Percentiles rank a stretch among this genome's conserved stretches.
Conservation (phyloP, 2,329 filamentous ascomycete species). For the Dichotomopilus funicola region DNA sequence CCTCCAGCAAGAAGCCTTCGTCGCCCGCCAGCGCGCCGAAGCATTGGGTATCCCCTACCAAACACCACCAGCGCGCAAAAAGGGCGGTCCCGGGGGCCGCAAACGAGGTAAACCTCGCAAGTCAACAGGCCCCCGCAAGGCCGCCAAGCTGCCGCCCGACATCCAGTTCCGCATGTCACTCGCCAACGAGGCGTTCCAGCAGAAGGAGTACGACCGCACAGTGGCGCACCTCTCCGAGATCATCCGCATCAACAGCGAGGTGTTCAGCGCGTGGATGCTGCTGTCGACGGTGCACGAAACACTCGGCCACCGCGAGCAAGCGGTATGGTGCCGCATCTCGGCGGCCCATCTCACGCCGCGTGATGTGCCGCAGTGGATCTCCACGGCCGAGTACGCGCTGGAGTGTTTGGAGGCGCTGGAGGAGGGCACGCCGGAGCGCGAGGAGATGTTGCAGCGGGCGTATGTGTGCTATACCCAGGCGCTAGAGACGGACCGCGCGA, state of each 20-base stretch:
- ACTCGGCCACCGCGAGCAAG: constrained; percentile 49
- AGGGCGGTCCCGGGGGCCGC: constrained; percentile 4
- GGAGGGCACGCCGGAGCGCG: constrained; percentile 31
- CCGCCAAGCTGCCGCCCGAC: constrained; percentile 62
- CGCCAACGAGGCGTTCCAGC: constrained; percentile 62
- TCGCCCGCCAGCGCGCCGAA: constrained; percentile 26
- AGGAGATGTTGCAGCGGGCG: constrained; percentile 38
- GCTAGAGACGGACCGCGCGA: constrained; percentile 50
- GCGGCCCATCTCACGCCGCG: constrained; percentile 58
- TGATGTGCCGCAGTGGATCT: constrained; percentile 52
- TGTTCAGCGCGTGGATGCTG: constrained; percentile 58
- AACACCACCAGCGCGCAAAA: constrained; percentile 7
- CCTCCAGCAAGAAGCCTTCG: constrained; percentile 30
- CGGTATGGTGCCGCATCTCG: constrained; percentile 53
- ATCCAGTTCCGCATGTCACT: constrained; percentile 61
- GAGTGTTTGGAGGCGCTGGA: constrained; percentile 42
- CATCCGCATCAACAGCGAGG: constrained; percentile 62
- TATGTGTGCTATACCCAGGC: constrained; percentile 55
- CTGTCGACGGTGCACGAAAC: constrained; percentile 56
- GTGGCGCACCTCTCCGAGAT: constrained; percentile 54
- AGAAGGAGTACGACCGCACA: constrained; percentile 53
- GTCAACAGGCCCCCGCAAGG: constrained; percentile 45
- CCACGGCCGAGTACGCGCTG: constrained; percentile 51
- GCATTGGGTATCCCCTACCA: constrained; percentile 12
- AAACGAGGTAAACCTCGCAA: constrained; percentile 1